Evolutionary conservation across 164 flowering plant genomes (phyloP), one percentile per base, ranked within the genome.

Genomic region (Paratinospora sagittata): DNA sequence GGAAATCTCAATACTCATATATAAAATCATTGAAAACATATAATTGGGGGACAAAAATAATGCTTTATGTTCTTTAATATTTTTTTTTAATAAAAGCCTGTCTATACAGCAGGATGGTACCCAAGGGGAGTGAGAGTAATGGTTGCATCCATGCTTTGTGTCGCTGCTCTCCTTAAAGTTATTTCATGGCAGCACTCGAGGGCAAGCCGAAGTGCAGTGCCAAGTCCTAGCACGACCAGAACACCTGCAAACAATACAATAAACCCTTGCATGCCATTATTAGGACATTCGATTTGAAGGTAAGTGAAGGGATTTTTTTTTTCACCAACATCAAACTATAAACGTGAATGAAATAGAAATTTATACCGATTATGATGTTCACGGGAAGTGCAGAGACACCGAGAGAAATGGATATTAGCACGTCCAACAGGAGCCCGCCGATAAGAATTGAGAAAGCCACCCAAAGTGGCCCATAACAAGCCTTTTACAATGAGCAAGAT

Each of bases 371-470:
- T 47, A 90, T 89, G 41, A 89, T 85, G 79, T 90, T 90, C 67
- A 90, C 88, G 47, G 97, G 97, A 65, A 90, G 78, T 3, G 93
- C 93, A 62, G 93, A 86, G 66, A 90, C 90, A 64, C 97, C 97
- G 60, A 90, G 89, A 16, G 93, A 84, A 65, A 90, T 77, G 11
- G 93, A 89, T 82, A 90, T 87, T 72, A 90, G 76, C 71, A 89
- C 90, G 73, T 90, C 93, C 80, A 90, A 73, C 67, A 90, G 65
- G 21, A 90, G 87, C 41, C 93, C 93, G 55, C 90, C 91, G 16
- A 90, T 81, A 16, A 90, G 91, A 65, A 90, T 88, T 9, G 87
- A 81, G 72, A 90, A 88, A 30, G 93, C 93, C 72, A 89, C 85
- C 93, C 93, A 89, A 45, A 86, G 89, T 17, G 93, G 93, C 73